phyloP scores from a whole-genome alignment of 495 filamentous ascomycete genomes.

The Annulohypoxylon stygium region DNA sequence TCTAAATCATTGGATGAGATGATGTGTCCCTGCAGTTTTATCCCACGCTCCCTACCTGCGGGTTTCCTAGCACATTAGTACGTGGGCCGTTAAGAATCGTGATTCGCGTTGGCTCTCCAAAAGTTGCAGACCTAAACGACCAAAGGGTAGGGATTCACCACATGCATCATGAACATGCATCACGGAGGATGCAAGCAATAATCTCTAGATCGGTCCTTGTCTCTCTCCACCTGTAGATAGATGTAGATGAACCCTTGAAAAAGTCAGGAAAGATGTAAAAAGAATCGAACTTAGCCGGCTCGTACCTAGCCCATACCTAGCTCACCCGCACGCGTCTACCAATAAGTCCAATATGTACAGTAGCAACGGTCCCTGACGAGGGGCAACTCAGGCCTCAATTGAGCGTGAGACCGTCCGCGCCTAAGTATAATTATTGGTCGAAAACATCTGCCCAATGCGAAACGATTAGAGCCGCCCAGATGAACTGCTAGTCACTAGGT shows the following conservation, averaged over 20 bases:
- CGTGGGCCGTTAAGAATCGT: slow-evolving; percentile 41
- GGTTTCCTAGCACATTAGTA: slow-evolving; percentile 45
- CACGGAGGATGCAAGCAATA: slow-evolving; percentile 37
- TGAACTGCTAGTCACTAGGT: slow-evolving; percentile 21
- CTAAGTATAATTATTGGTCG: slow-evolving; percentile 42
- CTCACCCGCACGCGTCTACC: slow-evolving; percentile 24
- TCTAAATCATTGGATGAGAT: slow-evolving; percentile 39
- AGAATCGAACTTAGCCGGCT: slow-evolving; percentile 22
- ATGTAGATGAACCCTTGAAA: slow-evolving; percentile 23
- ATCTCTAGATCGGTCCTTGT: slow-evolving; percentile 32
- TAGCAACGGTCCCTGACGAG: slow-evolving; percentile 19
- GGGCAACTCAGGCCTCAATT: slow-evolving; percentile 25
- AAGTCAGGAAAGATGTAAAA: slow-evolving; percentile 9
- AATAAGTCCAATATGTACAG: slow-evolving; percentile 25
- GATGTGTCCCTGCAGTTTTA: slow-evolving; percentile 49
- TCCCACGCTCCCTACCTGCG: slow-evolving; percentile 37
- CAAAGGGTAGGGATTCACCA: slow-evolving; percentile 34
- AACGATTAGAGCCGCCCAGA: slow-evolving; percentile 27
- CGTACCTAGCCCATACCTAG: slow-evolving; percentile 20
- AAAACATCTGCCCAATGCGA: slow-evolving; percentile 37
- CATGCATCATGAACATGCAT: slow-evolving; percentile 29
- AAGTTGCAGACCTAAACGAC: slow-evolving; percentile 30
- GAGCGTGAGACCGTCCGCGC: slow-evolving; percentile 42
- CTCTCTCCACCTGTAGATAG: slow-evolving; percentile 20
- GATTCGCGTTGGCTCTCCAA: slow-evolving; percentile 41